Base-by-base conservation (phyloP, 768 basidiomycete genomes). In the Rhodotorula taiwanensis region DNA sequence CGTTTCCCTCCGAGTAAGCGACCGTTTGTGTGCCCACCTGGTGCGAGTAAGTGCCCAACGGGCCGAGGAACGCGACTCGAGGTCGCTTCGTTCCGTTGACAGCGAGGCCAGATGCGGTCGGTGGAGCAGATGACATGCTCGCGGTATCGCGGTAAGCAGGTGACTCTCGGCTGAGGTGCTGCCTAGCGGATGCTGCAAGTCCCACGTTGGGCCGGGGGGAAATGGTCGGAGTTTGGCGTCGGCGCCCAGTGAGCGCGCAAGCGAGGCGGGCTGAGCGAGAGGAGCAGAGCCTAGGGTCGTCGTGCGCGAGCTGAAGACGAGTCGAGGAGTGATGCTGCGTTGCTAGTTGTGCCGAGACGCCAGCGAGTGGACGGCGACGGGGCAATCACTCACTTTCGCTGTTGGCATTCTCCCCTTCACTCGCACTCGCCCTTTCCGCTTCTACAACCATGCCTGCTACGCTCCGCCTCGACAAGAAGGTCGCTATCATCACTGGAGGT, bases 401-500 rank as follows among this genome's bases (percentile, higher is more conserved):
- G n/a, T n/a, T n/a, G n/a, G n/a, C n/a, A n/a, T n/a, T n/a, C n/a
- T n/a, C n/a, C n/a, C n/a, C n/a, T n/a, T n/a, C 30, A 31, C 33
- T 28, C 25, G 23, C 18, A 11, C 21, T 16, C 47, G n/a, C 20
- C 23, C 56, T 23, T 23, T 25, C 4, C 31, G 20, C 47, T 30
- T 2, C 16, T 8, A 16, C 4, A 42, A 60, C 27, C 21, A 57
- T 58, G 56, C 39, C 59, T 25, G 54, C 64, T 21, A 62, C 60
- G 5, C 63, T 69, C n/a, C 57, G 69, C 2, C 68, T 75, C 52
- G 62, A 58, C 36, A 59, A 67, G 53, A 63, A 87, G 83, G 84
- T 83, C 59, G 87, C 86, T 47, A 79, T 94, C 69, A 79, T 94
- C 75, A 94, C 91, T 31, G 91, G 91, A 62, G 91, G 85, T 50